Evolutionary conservation across 164 flowering plant species (phyloP).

Genomic region (Magnolia sinica): DNA sequence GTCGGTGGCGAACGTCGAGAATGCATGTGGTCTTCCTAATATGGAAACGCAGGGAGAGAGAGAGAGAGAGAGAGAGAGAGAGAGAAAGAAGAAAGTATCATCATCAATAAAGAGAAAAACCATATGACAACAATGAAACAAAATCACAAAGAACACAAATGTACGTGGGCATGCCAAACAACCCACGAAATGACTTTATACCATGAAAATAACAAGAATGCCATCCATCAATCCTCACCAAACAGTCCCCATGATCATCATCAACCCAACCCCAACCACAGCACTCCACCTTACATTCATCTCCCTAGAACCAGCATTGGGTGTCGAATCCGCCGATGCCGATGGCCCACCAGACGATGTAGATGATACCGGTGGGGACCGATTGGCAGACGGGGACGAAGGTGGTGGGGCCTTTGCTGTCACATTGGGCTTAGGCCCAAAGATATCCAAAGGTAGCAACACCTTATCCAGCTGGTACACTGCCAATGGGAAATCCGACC

Average conservation of each 20-base stretch:
- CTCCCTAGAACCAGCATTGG: conserved; percentile 22
- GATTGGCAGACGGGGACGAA: conserved; percentile 2
- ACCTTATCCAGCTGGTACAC: conserved; percentile 77
- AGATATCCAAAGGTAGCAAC: conserved; percentile 54
- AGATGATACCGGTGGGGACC: background rate
- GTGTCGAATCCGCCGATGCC: background rate
- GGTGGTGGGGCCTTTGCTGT: conserved; percentile 11
- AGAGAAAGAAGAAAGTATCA: background rate
- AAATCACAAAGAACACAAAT: background rate
- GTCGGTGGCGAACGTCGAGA: background rate
- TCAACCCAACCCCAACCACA: conserved; percentile 32
- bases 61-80: background rate
- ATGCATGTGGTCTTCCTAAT: background rate
- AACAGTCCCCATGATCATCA: conserved; percentile 32
- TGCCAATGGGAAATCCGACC: conserved; percentile 50
- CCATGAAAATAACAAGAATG: background rate
- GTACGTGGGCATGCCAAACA: background rate
- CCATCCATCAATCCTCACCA: conserved; percentile 14
- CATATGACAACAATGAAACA: background rate
- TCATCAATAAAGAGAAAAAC: background rate
- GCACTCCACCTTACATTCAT: conserved; percentile 36
- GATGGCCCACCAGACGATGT: background rate
- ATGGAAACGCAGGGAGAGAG: background rate
- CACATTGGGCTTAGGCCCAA: conserved; percentile 36
- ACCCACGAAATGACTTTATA: background rate